Conservation (phyloP, 129 eudicot species). For the Mikania micrantha region DNA sequence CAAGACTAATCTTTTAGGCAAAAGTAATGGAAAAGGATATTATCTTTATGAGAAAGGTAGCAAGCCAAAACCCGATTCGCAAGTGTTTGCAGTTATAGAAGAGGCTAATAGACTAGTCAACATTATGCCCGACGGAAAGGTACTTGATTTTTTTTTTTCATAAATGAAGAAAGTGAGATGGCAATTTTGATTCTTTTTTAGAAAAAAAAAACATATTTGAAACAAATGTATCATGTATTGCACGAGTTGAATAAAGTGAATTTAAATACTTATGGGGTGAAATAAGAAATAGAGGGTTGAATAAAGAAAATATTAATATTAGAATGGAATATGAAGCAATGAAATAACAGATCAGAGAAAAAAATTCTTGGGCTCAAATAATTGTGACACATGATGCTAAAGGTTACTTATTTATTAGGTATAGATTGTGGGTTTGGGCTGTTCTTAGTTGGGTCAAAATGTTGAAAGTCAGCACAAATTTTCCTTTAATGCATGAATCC, state of each 20-base stretch:
- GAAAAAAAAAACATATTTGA: too few relatives aligned
- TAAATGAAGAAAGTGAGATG: not conserved
- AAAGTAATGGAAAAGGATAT: constrained; percentile 88
- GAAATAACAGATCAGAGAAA: too few relatives aligned
- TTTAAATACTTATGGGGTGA: too few relatives aligned
- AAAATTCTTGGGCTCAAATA: too few relatives aligned
- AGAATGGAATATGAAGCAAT: too few relatives aligned
- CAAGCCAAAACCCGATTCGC: constrained; percentile 87
- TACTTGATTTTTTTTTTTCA: constrained; percentile 15
- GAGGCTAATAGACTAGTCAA: constrained; percentile 60
- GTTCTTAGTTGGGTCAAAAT: not conserved
- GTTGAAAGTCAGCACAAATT: not conserved
- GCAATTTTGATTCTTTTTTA: not conserved
- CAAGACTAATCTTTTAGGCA: constrained; percentile 43
- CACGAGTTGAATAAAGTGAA: too few relatives aligned
- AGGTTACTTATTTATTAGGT: too few relatives aligned
- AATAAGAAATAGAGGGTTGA: too few relatives aligned
- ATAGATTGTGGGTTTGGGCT: not conserved
- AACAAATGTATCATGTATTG: too few relatives aligned
- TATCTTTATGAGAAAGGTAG: constrained; percentile 82
- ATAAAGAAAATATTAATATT: too few relatives aligned
- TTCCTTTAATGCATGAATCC: not conserved
- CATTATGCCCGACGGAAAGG: constrained; percentile 86
- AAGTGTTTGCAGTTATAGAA: constrained; percentile 69
- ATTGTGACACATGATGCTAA: too few relatives aligned